Evolutionary conservation across 306 rosid genomes (phyloP).

Genomic region (Oxytropis ochrocephala): DNA sequence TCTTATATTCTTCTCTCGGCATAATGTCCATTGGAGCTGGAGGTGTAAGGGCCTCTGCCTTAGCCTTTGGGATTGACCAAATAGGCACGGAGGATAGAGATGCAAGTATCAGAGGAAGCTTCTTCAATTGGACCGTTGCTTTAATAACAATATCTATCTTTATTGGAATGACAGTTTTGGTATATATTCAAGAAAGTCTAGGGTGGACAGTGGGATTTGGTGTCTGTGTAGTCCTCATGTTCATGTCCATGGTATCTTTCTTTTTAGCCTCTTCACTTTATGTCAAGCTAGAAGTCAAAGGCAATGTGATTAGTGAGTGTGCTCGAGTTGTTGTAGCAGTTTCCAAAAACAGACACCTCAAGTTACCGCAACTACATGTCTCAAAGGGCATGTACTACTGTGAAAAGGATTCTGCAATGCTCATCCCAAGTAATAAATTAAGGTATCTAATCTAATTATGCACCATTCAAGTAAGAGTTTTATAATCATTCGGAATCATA

Average conservation of each 20-base stretch:
- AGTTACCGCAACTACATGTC: neutral
- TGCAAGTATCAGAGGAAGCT: neutral
- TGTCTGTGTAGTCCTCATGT: neutral
- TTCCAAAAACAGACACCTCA: neutral
- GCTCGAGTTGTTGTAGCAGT: neutral
- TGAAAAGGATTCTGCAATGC: neutral
- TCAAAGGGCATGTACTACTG: neutral
- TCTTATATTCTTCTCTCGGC: constrained; percentile 7
- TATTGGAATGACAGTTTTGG: neutral
- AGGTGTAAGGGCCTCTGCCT: constrained; percentile 17
- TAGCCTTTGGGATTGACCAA: constrained; percentile 8
- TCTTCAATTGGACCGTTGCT: neutral
- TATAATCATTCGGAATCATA: neutral
- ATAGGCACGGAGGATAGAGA: neutral
- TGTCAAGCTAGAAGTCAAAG: neutral
- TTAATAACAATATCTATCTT: neutral
- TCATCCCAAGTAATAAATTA: neutral
- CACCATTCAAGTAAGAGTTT: neutral
- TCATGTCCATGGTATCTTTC: neutral
- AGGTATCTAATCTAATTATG: neutral
- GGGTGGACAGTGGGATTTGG: constrained; percentile 9
- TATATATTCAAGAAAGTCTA: neutral
- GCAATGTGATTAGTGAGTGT: neutral
- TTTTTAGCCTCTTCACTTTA: neutral
- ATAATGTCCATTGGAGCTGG: constrained; percentile 13